These are phyloP conservation scores for Myxozyma neotropica DNA, from an alignment of 805 yeast genomes.

Conservation along the genomic window DNA sequence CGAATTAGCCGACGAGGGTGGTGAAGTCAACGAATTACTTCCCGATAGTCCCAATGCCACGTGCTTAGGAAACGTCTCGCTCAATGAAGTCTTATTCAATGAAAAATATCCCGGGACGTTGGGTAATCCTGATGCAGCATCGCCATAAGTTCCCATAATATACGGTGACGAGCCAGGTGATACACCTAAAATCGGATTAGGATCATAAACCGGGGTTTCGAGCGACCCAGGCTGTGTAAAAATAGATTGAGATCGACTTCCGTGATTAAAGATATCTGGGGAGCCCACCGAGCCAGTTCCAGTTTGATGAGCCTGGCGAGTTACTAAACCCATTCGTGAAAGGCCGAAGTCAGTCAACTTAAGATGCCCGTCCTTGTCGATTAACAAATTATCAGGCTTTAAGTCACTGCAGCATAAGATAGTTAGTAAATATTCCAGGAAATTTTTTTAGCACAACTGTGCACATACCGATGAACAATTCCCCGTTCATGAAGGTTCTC, in stretches of 20 bases:
- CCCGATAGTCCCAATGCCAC: not conserved
- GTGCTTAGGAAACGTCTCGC: conserved; percentile 9
- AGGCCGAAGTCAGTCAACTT: conserved; percentile 95
- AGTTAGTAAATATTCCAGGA: not conserved
- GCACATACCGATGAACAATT: conserved; percentile 71
- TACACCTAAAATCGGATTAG: conserved; percentile 9
- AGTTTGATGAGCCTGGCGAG: conserved; percentile 56
- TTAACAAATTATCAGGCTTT: conserved; percentile 90
- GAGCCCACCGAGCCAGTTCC: conserved; percentile 13
- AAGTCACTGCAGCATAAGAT: conserved; percentile 55
- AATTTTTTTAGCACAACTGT: not conserved
- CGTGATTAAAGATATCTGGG: conserved; percentile 25
- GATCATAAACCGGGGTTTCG: conserved; percentile 29
- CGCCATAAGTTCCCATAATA: conserved; percentile 7
- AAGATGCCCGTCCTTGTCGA: conserved; percentile 84
- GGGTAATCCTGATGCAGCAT: conserved; percentile 4
- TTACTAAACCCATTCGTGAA: conserved; percentile 82
- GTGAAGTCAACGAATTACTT: not conserved
- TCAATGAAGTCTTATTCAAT: conserved; percentile 12
- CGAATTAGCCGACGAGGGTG: not conserved
- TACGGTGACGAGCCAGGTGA: conserved; percentile 31
- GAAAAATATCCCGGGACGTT: conserved; percentile 33
- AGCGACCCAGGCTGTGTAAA: conserved; percentile 18
- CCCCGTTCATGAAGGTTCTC: conserved; percentile 86
- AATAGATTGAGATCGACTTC: conserved; percentile 18